Evolutionary conservation across 2,329 filamentous ascomycete genomes (phyloP), one percentile per base, ranked within the genome.

Genomic region (Thermothelomyces thermophilus): DNA sequence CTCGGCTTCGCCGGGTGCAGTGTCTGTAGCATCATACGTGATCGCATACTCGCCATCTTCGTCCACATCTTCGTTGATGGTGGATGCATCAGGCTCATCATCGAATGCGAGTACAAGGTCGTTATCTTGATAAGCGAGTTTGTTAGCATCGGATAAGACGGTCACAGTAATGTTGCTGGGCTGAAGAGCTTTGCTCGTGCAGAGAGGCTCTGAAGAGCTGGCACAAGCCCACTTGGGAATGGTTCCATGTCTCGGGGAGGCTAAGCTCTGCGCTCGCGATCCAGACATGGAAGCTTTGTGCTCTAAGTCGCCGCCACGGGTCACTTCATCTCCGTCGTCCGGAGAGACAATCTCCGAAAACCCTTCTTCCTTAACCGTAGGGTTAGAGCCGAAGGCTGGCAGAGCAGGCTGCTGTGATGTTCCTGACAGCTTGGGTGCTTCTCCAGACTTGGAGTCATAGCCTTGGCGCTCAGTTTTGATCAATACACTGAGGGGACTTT

Each of bases 131-230:
- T 35, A 14, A 30, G 37, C 33, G 46, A 39, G 22, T 9, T 48
- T 45, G 58, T 61, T 50, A 60, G 59, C 50, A 46, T 56, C 48
- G 20, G 28, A 33, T 5, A 46, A 51, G 24, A 51, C 40, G 16
- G 41, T n/a, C 35, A 51, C 49, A 50, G 46, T 54, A 24, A 34
- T 26, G 13, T 56, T 26, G 24, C 34, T 36, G 10, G 28, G 35
- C n/a, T 46, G 33, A 8, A 17, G 40, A 20, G 22, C 5, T 14
- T 9, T 35, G 41, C 22, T 28, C 7, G 24, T 28, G 24, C 7
- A 36, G 5, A 17, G 17, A 13, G 39, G 30, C 5, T 19, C 28
- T n/a, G n/a, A n/a, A n/a, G 11, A 26, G 19, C 48, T 30, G 37
- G 22, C 26, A 20, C 36, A 14, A 24, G 19, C n/a, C 33, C 41